Evolutionary conservation across 352 stramenopile species (phyloP).

Genomic region (Globisporangium echinulatum): DNA sequence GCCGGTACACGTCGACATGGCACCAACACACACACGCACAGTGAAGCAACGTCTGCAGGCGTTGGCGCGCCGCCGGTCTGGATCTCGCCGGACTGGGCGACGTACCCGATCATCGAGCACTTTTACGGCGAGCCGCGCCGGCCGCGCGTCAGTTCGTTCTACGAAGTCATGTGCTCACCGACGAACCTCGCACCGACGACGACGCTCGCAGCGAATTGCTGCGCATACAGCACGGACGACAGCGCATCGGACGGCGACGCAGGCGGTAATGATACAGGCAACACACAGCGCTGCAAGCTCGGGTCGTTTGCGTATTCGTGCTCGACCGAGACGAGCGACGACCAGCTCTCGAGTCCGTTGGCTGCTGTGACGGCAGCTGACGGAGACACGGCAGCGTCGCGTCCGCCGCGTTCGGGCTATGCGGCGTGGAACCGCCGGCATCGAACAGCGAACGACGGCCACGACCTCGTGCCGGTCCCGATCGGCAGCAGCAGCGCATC

Average conservation of each 20-base stretch:
- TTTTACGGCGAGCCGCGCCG: conserved; percentile 57
- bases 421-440: conserved; percentile 42
- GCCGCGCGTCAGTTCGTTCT: conserved; percentile 61
- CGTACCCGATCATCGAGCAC: conserved; percentile 73
- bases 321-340: conserved; percentile 62
- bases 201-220: conserved; percentile 53
- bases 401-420: conserved; percentile 22
- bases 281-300: conserved; percentile 18
- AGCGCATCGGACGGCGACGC: conserved; percentile 1
- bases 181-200: conserved; percentile 44
- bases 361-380: not conserved
- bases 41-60: not conserved
- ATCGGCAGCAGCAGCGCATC: not conserved
- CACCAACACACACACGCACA: not conserved
- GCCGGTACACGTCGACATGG: not conserved
- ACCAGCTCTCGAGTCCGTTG: conserved; percentile 10
- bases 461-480: conserved; percentile 37
- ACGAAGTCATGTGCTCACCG: conserved; percentile 81
- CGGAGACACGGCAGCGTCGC: not conserved
- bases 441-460: conserved; percentile 17
- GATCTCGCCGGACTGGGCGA: conserved; percentile 61
- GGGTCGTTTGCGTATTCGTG: conserved; percentile 65
- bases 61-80: conserved; percentile 52
- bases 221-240: conserved; percentile 32
- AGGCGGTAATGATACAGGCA: not conserved